phyloP scores from a whole-genome alignment of 805 yeast genomes.

The Metschnikowia aberdeeniae region DNA sequence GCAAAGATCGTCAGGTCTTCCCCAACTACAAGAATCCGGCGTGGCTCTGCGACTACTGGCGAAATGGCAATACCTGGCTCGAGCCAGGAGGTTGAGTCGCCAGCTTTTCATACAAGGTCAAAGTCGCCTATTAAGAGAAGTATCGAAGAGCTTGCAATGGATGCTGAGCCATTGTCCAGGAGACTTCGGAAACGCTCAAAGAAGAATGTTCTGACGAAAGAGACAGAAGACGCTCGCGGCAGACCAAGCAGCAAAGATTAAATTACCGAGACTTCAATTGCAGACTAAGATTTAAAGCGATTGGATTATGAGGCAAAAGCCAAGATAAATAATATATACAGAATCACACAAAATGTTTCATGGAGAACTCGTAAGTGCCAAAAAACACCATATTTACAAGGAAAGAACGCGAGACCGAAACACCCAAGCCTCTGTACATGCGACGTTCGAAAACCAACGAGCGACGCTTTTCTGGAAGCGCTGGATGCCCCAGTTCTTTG shows the following conservation, averaged over 20 bases:
- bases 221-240: conserved; percentile 8
- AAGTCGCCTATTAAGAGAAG: conserved; percentile 18
- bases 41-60: neutral
- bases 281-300: neutral
- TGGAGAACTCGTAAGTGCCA: conserved; percentile 62
- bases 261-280: neutral
- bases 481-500: conserved; percentile 42
- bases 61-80: neutral
- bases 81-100: conserved; percentile 10
- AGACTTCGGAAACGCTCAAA: conserved; percentile 9
- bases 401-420: conserved; percentile 67
- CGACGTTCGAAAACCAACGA: conserved; percentile 38
- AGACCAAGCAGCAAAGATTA: conserved; percentile 9
- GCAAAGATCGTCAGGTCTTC: neutral
- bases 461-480: conserved; percentile 29
- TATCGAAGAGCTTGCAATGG: conserved; percentile 17
- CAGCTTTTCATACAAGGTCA: conserved; percentile 17
- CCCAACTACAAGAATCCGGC: neutral
- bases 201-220: conserved; percentile 5
- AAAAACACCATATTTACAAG: conserved; percentile 74
- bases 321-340: neutral
- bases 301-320: too few relatives aligned
- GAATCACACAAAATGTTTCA: conserved; percentile 44
- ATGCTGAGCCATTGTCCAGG: conserved; percentile 12
- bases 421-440: conserved; percentile 75